These are phyloP conservation scores for Tylopilus felleus DNA, from an alignment of 768 basidiomycete species.

Conservation along the genomic window DNA sequence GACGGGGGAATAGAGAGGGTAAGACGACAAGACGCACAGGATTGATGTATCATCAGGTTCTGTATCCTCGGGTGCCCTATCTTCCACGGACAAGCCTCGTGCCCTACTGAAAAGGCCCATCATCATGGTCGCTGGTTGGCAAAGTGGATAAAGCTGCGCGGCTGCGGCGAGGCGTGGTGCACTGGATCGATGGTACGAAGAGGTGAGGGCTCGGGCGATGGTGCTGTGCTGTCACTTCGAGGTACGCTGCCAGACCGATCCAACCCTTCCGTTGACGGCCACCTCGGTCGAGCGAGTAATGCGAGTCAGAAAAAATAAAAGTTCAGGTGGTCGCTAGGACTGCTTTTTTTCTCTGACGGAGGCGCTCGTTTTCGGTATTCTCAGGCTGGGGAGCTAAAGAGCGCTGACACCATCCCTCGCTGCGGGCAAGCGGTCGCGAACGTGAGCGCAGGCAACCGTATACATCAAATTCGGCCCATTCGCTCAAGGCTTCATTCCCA, in stretches of 20 bases:
- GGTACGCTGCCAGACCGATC: not conserved
- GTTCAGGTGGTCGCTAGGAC: not conserved
- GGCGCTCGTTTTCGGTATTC: constrained; percentile 6
- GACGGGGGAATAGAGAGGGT: constrained; percentile 25
- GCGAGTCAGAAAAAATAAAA: not conserved
- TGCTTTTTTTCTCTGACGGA: not conserved
- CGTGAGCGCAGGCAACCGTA: too few relatives aligned
- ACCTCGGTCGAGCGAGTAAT: not conserved
- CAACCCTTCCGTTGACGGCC: not conserved
- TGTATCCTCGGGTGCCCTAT: constrained; percentile 75
- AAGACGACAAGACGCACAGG: constrained; percentile 53
- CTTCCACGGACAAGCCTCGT: constrained; percentile 63
- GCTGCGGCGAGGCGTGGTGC: constrained; percentile 24
- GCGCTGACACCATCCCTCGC: too few relatives aligned
- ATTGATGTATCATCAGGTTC: constrained; percentile 89
- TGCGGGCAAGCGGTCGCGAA: too few relatives aligned
- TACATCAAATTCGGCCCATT: not conserved
- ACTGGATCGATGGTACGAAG: not conserved
- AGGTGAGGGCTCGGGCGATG: not conserved
- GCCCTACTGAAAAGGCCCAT: constrained; percentile 78
- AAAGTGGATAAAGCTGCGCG: constrained; percentile 14
- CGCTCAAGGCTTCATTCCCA: constrained; percentile 6
- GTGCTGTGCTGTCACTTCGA: constrained; percentile 6
- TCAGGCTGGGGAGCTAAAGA: not conserved
- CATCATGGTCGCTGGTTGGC: constrained; percentile 54